These are phyloP conservation scores for Nakazawaea siamensis DNA, from an alignment of 805 yeast genomes.

Conservation along the genomic window DNA sequence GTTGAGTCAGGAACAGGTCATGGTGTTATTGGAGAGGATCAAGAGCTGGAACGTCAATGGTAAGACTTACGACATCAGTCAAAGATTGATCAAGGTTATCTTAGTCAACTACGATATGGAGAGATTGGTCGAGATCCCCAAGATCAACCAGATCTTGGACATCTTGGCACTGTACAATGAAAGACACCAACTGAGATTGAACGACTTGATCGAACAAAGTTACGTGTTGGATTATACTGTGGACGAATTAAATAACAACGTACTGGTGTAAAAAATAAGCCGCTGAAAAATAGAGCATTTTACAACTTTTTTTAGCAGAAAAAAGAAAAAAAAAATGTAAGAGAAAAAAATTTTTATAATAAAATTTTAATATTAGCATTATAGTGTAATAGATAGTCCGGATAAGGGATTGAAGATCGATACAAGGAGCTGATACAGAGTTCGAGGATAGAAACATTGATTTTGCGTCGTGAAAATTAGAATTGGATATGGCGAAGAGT, in stretches of 20 bases:
- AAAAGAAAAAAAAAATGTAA: no score
- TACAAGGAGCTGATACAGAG: no score
- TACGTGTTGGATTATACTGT: constrained; percentile 79
- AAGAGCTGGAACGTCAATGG: constrained; percentile 96
- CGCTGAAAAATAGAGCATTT: no score
- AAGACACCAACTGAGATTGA: constrained; percentile 73
- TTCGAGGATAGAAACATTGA: no score
- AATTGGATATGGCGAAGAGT: constrained; percentile 24
- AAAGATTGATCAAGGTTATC: constrained; percentile 61
- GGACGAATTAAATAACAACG: constrained; percentile 54
- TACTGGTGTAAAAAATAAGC: neutral
- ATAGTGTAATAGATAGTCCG: no score
- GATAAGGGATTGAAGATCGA: no score
- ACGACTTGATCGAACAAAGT: constrained; percentile 77
- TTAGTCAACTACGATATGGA: constrained; percentile 47
- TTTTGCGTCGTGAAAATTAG: no score
- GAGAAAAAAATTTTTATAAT: no score
- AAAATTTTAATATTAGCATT: no score
- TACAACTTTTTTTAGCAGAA: no score
- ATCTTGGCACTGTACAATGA: constrained; percentile 83
- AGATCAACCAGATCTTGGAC: constrained; percentile 60
- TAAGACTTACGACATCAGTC: constrained; percentile 72
- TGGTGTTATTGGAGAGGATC: constrained; percentile 58
- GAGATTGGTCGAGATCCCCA: constrained; percentile 53
- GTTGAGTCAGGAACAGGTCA: constrained; percentile 52